A percentile compares a stretch with the other conserved stretches of the same genome.
These are phyloP conservation scores for Akebia trifoliata DNA, from an alignment of 164 flowering plant species.

Conservation along the genomic window DNA sequence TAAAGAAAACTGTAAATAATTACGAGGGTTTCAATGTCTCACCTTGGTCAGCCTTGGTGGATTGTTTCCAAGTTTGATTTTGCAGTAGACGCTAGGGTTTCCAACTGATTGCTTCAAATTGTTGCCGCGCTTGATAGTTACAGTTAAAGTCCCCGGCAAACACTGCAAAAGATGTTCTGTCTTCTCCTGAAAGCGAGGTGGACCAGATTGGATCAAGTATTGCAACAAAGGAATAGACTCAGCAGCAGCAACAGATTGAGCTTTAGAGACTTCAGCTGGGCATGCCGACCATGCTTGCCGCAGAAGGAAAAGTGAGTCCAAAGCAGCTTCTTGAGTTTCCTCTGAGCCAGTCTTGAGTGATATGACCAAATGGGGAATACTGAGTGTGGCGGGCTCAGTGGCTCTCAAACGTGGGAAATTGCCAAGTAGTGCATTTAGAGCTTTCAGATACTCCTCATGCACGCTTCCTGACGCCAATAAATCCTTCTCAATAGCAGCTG, in stretches of 20 bases:
- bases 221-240: constrained; percentile 93
- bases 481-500: constrained; percentile 96
- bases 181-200: constrained; percentile 98
- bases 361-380: constrained; percentile 88
- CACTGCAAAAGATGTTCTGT: constrained; percentile 92
- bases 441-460: constrained; percentile 85
- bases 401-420: constrained; percentile 96
- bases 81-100: constrained; percentile 87
- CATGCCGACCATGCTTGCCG: constrained; percentile 99
- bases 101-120: constrained; percentile 98
- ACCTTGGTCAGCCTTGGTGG: constrained; percentile 87
- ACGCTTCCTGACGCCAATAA: constrained; percentile 87
- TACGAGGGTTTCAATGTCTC: neutral
- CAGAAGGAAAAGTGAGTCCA: constrained; percentile 83
- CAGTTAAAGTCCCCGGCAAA: constrained; percentile 88
- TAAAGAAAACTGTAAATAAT: too few relatives aligned
- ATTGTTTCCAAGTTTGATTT: constrained; percentile 82
- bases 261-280: constrained; percentile 90
- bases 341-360: constrained; percentile 85
- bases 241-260: constrained; percentile 94
- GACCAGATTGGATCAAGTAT: constrained; percentile 88
- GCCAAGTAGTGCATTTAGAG: constrained; percentile 72
- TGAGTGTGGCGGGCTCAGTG: constrained; percentile 92
- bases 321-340: constrained; percentile 94
- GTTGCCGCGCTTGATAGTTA: constrained; percentile 89